These are phyloP conservation scores for Backusella sp. DNA, from an alignment of 192 early-diverging fungal genomes.

Conservation along the genomic window DNA sequence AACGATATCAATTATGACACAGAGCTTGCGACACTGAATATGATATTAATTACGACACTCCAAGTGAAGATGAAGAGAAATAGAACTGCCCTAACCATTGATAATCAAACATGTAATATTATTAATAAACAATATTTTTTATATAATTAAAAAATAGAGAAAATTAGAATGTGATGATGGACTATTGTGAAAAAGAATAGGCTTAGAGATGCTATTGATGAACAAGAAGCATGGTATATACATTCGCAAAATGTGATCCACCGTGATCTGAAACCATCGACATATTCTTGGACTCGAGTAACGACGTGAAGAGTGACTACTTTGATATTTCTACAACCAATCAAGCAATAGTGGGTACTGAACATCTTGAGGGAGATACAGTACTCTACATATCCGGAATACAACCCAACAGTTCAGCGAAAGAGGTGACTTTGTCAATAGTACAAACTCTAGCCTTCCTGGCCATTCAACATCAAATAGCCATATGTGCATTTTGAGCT, in stretches of 20 bases:
- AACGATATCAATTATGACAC: no score
- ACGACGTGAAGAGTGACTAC: slow-evolving; percentile 65
- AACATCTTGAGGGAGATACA: neutral
- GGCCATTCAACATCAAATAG: no score
- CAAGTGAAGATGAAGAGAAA: no score
- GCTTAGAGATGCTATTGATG: slow-evolving; percentile 77
- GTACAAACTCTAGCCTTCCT: neutral
- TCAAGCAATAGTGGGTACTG: slow-evolving; percentile 36
- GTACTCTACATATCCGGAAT: neutral
- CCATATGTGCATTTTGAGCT: no score
- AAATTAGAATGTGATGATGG: no score
- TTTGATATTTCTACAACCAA: slow-evolving; percentile 70
- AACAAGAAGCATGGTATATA: slow-evolving; percentile 80
- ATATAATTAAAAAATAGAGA: no score
- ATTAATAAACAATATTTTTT: no score
- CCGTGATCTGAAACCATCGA: slow-evolving; percentile 89
- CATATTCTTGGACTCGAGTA: slow-evolving; percentile 69
- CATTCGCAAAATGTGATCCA: slow-evolving; percentile 87
- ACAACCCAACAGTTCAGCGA: neutral
- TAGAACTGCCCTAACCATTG: no score
- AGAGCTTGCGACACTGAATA: no score
- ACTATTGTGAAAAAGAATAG: slow-evolving; percentile 97
- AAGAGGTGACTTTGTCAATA: neutral
- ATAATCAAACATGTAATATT: no score
- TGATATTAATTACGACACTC: no score